These are phyloP conservation scores for Inga oerstediana DNA, from an alignment of 306 rosid genomes.

Conservation along the genomic window DNA sequence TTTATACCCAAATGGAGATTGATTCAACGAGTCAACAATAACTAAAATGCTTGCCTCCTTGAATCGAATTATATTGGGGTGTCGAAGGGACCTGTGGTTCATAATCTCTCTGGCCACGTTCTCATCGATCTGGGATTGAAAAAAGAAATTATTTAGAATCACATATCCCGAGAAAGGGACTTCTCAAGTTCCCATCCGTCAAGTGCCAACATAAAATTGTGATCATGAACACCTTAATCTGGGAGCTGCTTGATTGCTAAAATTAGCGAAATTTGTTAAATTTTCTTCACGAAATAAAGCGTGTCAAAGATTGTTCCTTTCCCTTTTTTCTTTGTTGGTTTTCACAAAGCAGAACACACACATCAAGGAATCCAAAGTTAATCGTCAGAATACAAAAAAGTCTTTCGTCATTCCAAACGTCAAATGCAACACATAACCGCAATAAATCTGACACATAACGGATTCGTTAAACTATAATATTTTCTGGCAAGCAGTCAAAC, in stretches of 20 bases:
- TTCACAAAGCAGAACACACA: conserved; percentile 31
- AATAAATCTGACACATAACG: conserved; percentile 27
- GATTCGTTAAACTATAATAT: not conserved
- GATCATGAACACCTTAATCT: conserved; percentile 14
- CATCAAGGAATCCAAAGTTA: conserved; percentile 6
- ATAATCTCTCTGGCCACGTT: conserved; percentile 81
- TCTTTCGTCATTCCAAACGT: conserved; percentile 6
- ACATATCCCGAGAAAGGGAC: conserved; percentile 14
- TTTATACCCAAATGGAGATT: not conserved
- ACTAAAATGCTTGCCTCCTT: conserved; percentile 58
- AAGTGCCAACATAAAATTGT: conserved; percentile 8
- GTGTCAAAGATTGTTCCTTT: conserved; percentile 17
- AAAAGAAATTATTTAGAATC: not conserved
- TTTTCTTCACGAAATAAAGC: conserved; percentile 27
- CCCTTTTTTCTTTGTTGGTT: not conserved
- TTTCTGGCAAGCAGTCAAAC: not conserved
- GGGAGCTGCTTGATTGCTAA: conserved; percentile 20
- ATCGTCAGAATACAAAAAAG: not conserved
- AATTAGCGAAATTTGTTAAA: not conserved
- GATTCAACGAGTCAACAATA: conserved; percentile 26
- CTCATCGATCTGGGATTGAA: conserved; percentile 64
- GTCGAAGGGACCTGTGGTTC: conserved; percentile 79
- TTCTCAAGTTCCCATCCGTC: not conserved
- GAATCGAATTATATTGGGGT: conserved; percentile 79
- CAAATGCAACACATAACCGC: conserved; percentile 28